Base-by-base conservation (phyloP, 2,329 filamentous ascomycete species). In the Paecilomyces fulvus region DNA sequence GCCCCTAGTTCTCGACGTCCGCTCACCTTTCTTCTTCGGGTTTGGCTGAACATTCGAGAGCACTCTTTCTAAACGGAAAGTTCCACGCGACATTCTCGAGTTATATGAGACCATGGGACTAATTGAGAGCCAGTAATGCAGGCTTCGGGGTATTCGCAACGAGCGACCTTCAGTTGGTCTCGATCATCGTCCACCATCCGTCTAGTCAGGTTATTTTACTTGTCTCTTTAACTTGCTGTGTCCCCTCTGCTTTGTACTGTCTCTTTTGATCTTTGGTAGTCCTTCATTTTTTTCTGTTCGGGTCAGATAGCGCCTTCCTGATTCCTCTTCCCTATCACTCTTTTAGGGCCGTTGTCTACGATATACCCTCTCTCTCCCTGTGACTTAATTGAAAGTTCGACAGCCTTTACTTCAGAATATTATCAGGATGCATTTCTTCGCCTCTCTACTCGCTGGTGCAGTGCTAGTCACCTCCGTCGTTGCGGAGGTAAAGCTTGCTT, bases 401-500 rank as follows among this genome's bases (percentile, higher is more conserved):
- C 21, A 9, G n/a, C 37, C n/a, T 43, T 9, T 17, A 43, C 30
- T 48, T 25, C 30, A 37, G 23, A 51, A 28, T 37, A 51, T 33
- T 21, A 30, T 33, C 66, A 76, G 60, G 54, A 84, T 84, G 82
- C 71, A 75, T 66, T 77, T 82, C 67, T 66, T 77, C 64, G 74
- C 75, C 58, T 67, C 75, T 61, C 58, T 83, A 60, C 60, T 83
- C 61, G 73, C 76, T 52, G 65, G 71, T 62, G 74, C 75, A 48
- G 70, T 75, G 52, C 72, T 80, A 53, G 65, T 77, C 55, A 64
- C 71, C 52, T 60, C 77, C 52, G 78, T 75, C 55, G 65, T 77
- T 55, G 81, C 80, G 50, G 73, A 80, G 58, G 69, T 70, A 8
- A 55, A n/a, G 5, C 6, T 83, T 52, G 67, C 71, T 59, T 85